Evolutionary conservation across 768 basidiomycete species (phyloP), one percentile per base, ranked within the genome.

Genomic region (Pleurotus sapidus): DNA sequence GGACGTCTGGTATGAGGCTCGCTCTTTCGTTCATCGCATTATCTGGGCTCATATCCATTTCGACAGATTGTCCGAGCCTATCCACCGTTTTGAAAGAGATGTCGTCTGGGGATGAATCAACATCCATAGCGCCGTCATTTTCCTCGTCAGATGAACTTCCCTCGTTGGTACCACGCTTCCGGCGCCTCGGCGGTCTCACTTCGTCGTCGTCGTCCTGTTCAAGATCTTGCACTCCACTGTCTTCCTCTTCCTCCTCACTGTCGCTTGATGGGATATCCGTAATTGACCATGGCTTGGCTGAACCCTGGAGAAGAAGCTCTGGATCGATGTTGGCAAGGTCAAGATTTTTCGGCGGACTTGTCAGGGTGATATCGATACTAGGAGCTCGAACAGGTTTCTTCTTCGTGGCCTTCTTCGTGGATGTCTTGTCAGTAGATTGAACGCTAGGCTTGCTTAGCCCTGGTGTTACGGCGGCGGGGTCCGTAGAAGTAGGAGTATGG

Each of bases 251-350:
- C 18, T 77, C 73, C 14, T 74, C 72, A 38, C 74, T 72, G 14
- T 70, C 74, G 47, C 77, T 78, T 56, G 74, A 72, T 7, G 70
- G 67, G 15, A 77, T 69, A 42, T 79, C 68, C 20, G 69, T 68
- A 1, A 75, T 56, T 20, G 74, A 61, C n/a, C 68, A 61, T 15
- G 9, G 42, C 20, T 45, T 48, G n/a, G 49, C 46, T 6, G 81
- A 79, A 2, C 78, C 78, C 25, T 71, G 74, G 11, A 82, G 62
- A 48, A 81, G 60, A 7, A 72, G 71, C 6, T 81, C 76, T n/a
- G 80, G 53, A 37, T 75, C 59, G 1, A 51, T 43, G 37, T 55
- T 59, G 4, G 30, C 53, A 43, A 45, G 42, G 42, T 45, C 42
- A 17, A 45, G n/a, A 23, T 23, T 12, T 14, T n/a, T 23, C n/a